Evolutionary conservation across 2,329 filamentous ascomycete species (phyloP).

Genomic region (Aspergillus latus): DNA sequence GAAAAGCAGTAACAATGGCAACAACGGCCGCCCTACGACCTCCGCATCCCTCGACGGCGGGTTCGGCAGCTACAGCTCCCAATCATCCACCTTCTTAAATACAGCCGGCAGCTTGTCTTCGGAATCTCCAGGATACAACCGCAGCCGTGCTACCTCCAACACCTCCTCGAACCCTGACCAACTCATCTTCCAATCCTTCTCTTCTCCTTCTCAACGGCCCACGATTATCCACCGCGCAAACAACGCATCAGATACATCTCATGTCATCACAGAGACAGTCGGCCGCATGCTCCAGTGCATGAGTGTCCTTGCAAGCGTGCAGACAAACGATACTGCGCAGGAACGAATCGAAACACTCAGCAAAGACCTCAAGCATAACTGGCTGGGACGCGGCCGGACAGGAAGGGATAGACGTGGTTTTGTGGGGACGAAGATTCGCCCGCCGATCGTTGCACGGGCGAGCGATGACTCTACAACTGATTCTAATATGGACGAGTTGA

Average conservation of each 20-base stretch:
- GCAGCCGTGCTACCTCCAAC: slow-evolving; percentile 82
- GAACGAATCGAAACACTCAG: slow-evolving; percentile 79
- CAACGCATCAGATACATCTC: slow-evolving; percentile 48
- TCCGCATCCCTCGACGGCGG: slow-evolving; percentile 72
- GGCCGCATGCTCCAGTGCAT: slow-evolving; percentile 96
- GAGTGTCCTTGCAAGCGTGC: slow-evolving; percentile 79
- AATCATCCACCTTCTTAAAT: slow-evolving; percentile 76
- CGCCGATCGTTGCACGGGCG: slow-evolving; percentile 30
- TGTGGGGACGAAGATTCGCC: slow-evolving; percentile 64
- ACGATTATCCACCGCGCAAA: slow-evolving; percentile 35
- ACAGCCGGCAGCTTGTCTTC: slow-evolving; percentile 57
- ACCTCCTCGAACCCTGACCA: slow-evolving; percentile 60
- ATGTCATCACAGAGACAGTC: slow-evolving; percentile 88
- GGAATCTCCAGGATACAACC: slow-evolving; percentile 53
- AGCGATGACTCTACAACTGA: slow-evolving; percentile 27
- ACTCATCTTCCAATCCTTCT: slow-evolving; percentile 44
- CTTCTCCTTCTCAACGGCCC: slow-evolving; percentile 38
- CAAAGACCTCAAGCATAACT: slow-evolving; percentile 90
- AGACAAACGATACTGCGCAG: slow-evolving; percentile 69
- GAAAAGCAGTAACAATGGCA: slow-evolving; percentile 45
- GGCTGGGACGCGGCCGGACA: slow-evolving; percentile 86
- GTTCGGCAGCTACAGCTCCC: slow-evolving; percentile 76
- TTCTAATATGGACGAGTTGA: slow-evolving; percentile 10
- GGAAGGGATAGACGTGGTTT: slow-evolving; percentile 87
- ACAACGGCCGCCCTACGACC: slow-evolving; percentile 64